Base-by-base conservation (phyloP, 2,329 filamentous ascomycete genomes). In the Ophiostoma novo-ulmi region DNA sequence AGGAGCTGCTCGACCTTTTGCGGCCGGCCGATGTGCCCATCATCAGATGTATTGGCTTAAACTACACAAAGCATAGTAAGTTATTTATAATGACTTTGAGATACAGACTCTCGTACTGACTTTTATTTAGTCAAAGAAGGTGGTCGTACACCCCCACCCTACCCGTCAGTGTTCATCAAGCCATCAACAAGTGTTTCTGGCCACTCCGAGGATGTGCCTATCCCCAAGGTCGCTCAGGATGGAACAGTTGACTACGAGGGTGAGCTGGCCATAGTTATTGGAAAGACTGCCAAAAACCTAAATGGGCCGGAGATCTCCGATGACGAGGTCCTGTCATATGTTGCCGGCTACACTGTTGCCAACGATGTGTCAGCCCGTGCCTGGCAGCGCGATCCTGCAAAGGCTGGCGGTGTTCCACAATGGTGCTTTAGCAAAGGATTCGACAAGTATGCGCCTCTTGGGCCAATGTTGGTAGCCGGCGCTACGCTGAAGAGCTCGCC, bases 341-440 rank as follows among this genome's bases (percentile, higher is more conserved):
- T 88, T 8, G 82, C 82, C 1, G 86, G 81, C 7, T 88, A 87
- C 75, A 82, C 83, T 0, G 78, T 77, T 39, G 84, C 84, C 39
- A 88, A 88, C 73, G 86, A 88, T 73, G 79, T 88, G 0, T 84
- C 83, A 0, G 80, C 81, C 0, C 81, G 86, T 13, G 72, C 70
- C 72, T 78, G 82, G 44, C 86, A 88, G 73, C 78, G 83, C 3
- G 82, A 86, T 26, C 81, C 83, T 0, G 76, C 76, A 0, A 77
- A 81, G 1, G 85, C 85, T 0, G 85, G 85, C 0, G 80, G 77
- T 0, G 82, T 87, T 0, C 85, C 85, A 0, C 86, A 88, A 75
- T 87, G 84, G 83, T 81, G 82, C 0, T 88, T 87, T 73, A 82
- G 80, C 20, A 87, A 88, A 73, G 83, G 84, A 0, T 88, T 88